Evolutionary conservation across 495 filamentous ascomycete species (phyloP), one percentile per base, ranked within the genome.

Genomic region (Penicillium angulare): DNA sequence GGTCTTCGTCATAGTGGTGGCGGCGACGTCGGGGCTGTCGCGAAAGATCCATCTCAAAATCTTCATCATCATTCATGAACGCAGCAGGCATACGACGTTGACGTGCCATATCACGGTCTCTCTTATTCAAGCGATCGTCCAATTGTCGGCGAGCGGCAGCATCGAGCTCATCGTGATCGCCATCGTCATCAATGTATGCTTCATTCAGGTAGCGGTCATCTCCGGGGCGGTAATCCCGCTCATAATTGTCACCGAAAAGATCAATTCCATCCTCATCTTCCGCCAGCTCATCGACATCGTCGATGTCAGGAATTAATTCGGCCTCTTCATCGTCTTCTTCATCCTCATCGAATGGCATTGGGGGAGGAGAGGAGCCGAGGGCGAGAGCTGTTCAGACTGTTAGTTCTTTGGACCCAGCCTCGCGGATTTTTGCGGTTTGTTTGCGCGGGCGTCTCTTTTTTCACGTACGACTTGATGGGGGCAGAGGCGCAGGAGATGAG

Each of bases 181-280:
- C 85, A 47, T 89, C 86, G 39, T 96, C 90, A 56, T 92, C 91
- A 53, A 96, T 84, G 57, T 87, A 85, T 43, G 75, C 73, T 26
- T 80, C 85, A 20, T 65, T 65, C 26, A 78, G 80, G 60, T 93
- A 97, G 15, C 78, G 66, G 80, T 79, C 69, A 75, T 80, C 52
- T 80, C 76, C 32, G 72, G 58, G 74, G 44, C 76, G 75, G 67
- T 97, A 95, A 69, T 97, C 92, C 49, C 79, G 78, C 68, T 96
- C 90, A 67, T 91, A 96, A 53, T 90, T 87, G 56, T 95, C 88
- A 26, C 79, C 87, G 61, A 97, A 97, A 21, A 99, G 81, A 71
- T 99, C 92, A 57, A 97, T 95, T 15, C 88, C 88, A 36, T 86
- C 88, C 58, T 93, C 89, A 60, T 97, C 93, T 66, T 97, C 95